Conservation (phyloP, 805 yeast species). For the Blastobotrys mokoenaii region DNA sequence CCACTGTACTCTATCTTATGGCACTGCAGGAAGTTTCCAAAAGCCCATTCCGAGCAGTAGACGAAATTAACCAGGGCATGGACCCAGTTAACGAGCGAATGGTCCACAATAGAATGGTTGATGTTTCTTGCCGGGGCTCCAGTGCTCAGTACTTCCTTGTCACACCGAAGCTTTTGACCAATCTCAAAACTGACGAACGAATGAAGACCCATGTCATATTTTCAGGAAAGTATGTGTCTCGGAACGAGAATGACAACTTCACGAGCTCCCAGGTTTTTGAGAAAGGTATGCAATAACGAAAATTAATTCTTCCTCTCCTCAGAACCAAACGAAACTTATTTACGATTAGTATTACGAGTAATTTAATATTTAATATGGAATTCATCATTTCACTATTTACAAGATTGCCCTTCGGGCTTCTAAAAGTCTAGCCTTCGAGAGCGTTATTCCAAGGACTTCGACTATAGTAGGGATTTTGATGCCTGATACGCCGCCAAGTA, state of each 20-base stretch:
- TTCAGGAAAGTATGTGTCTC: constrained; percentile 33
- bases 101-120: constrained; percentile 79
- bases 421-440: neutral
- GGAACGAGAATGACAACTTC: neutral
- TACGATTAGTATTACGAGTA: no score
- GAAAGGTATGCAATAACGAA: neutral
- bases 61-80: constrained; percentile 98
- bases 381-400: neutral
- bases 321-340: no score
- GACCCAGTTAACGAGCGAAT: constrained; percentile 84
- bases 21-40: constrained; percentile 80
- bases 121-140: constrained; percentile 60
- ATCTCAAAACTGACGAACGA: constrained; percentile 62
- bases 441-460: constrained; percentile 37
- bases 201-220: constrained; percentile 84
- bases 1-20: constrained; percentile 84
- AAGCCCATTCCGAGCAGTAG: constrained; percentile 92
- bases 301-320: no score
- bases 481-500: constrained; percentile 67
- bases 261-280: neutral
- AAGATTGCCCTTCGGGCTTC: neutral
- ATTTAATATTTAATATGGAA: no score
- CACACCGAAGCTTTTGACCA: constrained; percentile 83
- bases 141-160: constrained; percentile 82
- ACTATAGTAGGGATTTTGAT: constrained; percentile 52